These are phyloP conservation scores for Colletotrichum truncatum DNA, from an alignment of 2,329 filamentous ascomycete species.

Conservation along the genomic window DNA sequence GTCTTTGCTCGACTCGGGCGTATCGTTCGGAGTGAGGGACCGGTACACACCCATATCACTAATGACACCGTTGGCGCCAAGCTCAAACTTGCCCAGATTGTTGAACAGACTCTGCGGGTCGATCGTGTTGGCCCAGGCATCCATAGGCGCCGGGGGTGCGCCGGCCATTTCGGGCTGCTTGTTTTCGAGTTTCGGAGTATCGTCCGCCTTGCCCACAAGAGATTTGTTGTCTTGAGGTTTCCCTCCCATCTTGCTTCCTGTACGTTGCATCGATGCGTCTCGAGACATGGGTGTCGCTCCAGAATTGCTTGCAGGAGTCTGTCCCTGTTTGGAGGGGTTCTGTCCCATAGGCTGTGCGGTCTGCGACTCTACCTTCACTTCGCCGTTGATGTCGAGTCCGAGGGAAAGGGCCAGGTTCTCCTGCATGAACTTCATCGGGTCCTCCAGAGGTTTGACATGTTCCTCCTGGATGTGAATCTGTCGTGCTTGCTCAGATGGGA, in stretches of 20 bases:
- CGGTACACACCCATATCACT: constrained; percentile 63
- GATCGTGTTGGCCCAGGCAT: constrained; percentile 50
- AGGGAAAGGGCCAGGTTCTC: constrained; percentile 59
- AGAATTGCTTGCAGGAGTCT: constrained; percentile 51
- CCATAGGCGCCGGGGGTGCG: constrained; percentile 23
- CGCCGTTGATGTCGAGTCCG: constrained; percentile 62
- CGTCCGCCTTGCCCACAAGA: constrained; percentile 38
- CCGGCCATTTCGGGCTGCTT: constrained; percentile 41
- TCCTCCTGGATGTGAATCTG: constrained; percentile 66
- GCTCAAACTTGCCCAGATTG: constrained; percentile 50
- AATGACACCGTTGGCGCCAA: constrained; percentile 56
- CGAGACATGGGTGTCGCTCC: constrained; percentile 61
- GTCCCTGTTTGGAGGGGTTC: constrained; percentile 57
- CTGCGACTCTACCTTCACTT: constrained; percentile 45
- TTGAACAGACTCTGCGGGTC: constrained; percentile 53
- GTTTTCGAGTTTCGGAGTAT: constrained; percentile 34
- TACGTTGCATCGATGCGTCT: constrained; percentile 60
- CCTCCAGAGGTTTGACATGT: constrained; percentile 63
- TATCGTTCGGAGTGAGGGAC: constrained; percentile 68
- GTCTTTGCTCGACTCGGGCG: constrained; percentile 71
- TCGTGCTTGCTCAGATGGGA: constrained; percentile 63
- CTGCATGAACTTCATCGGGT: constrained; percentile 62
- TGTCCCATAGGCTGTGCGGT: constrained; percentile 47
- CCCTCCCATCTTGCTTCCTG: constrained; percentile 53
- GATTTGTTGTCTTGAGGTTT: constrained; percentile 48